Percentiles rank a stretch among this genome's conserved stretches.
Conservation (phyloP, 1,139 yeast species). For the Pneumocystis carinii region DNA sequence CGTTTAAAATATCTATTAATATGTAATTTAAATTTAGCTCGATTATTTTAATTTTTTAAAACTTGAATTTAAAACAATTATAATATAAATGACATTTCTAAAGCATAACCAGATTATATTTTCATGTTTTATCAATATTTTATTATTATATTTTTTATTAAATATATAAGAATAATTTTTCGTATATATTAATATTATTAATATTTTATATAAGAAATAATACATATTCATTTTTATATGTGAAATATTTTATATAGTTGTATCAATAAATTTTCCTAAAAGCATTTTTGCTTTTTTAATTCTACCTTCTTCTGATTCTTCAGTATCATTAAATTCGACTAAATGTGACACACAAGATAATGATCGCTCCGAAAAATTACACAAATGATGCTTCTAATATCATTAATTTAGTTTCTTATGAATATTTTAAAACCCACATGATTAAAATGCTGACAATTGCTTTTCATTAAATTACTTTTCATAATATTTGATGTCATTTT, state of each 20-base stretch:
- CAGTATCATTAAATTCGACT: constrained; percentile 6
- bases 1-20: not conserved
- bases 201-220: not conserved
- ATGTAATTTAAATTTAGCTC: not conserved
- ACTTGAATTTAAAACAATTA: too few species aligned
- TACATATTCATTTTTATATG: not conserved
- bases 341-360: constrained; percentile 7
- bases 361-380: constrained; percentile 8
- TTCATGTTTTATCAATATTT: too few species aligned
- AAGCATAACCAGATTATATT: too few species aligned
- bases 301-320: constrained; percentile 9
- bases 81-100: too few species aligned
- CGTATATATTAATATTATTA: too few species aligned
- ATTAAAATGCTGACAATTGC: not conserved
- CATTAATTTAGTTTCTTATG: not conserved
- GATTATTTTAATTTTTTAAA: too few species aligned
- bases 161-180: too few species aligned
- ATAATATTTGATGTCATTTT: not conserved
- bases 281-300: constrained; percentile 10
- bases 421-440: not conserved
- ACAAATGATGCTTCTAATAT: not conserved
- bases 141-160: too few species aligned
- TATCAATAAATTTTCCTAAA: constrained; percentile 8
- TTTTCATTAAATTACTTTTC: not conserved
- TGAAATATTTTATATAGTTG: not conserved